Evolutionary conservation across 441 rosid species (phyloP), one percentile per base, ranked within the genome.

Genomic region (Melastoma candidum): DNA sequence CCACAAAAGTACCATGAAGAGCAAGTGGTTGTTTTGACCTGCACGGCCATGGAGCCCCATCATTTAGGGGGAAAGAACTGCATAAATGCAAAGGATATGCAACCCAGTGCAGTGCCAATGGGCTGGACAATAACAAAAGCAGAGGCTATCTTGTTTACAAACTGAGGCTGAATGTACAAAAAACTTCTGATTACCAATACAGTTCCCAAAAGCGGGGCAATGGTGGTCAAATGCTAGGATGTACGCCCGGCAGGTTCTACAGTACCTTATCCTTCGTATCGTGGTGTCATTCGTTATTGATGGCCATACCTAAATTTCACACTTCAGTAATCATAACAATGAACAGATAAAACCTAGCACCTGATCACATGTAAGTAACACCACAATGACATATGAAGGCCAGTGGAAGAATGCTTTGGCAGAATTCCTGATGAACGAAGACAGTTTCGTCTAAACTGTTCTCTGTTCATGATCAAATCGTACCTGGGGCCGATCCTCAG

Each of bases 161-260:
- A 29, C 36, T 7, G 7, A 3, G 36, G 36, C 36, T 29, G 3
- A 29, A 29, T 29, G 36, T 7, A 29, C 36, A 29, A 29, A 29
- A 29, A 43, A 6, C 26, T 32, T n/a, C 2, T 11, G 26, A 56
- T 63, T 73, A 77, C 85, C 90, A 53, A 83, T 74, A 60, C 90
- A 83, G 57, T 76, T 83, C 51, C 90, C 90, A 76, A 80, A 80
- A 53, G 85, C 85, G 47, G 82, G 82, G 49, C 90, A 83, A 59
- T 83, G 90, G 66, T 83, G 90, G 60, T 79, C 90, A 56, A 75
- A 75, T 26, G 82, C 80, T 61, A 66, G 71, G 13, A 80, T 51
- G 49, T 69, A 57, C 51, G 74, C 68, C 56, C 78, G 61, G 61
- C 90, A 83, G 46, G 26, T 69, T 64, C 66, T 74, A 50, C 85